Evolutionary conservation across 2,329 filamentous ascomycete genomes (phyloP), one percentile per base, ranked within the genome.

Genomic region (Cytospora leucostoma): DNA sequence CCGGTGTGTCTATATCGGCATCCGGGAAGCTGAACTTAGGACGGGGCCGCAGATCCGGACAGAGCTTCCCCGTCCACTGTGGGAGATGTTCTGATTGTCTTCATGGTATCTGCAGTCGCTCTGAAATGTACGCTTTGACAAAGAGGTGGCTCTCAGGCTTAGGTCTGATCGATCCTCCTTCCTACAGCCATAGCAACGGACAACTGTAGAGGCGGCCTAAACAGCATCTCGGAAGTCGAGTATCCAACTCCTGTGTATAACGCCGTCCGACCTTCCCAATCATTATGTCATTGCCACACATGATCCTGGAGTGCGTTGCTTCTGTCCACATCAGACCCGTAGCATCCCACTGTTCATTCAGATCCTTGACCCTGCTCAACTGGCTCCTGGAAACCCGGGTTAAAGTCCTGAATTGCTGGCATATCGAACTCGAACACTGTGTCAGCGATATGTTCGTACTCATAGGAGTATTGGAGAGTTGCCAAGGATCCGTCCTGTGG

Each of bases 1-100:
- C 59, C 85, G 91, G 58, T 89, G 95, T 66, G 92, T 95, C 8
- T 97, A 96, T 70, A 88, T 97, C 27, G 91, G 90, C 4, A 79
- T 94, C 66, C 86, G 59, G n/a, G 65, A 64, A 13, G 47, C 50
- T 35, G 62, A 84, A 71, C 4, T 69, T 55, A 56, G 58, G 59
- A 67, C 63, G 65, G 66, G 65, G 65, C 65, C 68, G 58, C 67
- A 68, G 63, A 65, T 70, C 13, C 67, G 61, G 56, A 63, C 72
- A 17, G 76, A 81, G 61, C 72, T 89, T 52, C 87, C 87, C 2
- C 79, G 82, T 34, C 87, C 88, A 6, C 72, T 90, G 68, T 90
- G 87, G 86, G 84, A 88, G 70, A 73, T 87, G 55, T 85, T 82
- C 69, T 84, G 67, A 79, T 34, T 21, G 15, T 12, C 32, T 11